Evolutionary conservation across 768 basidiomycete genomes (phyloP), one percentile per base, ranked within the genome.

Genomic region (Fomitopsis pulvina): DNA sequence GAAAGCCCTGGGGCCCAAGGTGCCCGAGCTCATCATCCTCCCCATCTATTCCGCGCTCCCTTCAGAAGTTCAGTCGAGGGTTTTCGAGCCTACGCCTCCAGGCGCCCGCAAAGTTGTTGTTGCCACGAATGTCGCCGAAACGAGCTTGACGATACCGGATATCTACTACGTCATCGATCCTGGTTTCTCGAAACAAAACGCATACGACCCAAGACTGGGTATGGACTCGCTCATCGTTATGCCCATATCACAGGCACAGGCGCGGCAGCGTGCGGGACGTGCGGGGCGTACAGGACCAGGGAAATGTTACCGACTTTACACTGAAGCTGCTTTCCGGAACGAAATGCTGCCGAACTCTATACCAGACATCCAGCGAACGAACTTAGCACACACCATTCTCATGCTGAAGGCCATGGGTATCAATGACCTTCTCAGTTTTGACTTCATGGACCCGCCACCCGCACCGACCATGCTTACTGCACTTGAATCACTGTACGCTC

Each of bases 151-250:
- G 7, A 99, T 98, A 60, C 92, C 93, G 28, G 96, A 94, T 26
- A 96, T 99, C 64, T 98, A 97, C 74, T 99, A 98, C 59, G 95
- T 99, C 58, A 85, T 99, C 54, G 96, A 99, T 63, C 95, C 96
- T 1, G 96, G 96, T 11, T 98, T 99, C 71, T 86, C 92, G 29
- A 99, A 99, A 67, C 96, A 99, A 68, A 98, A 97, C 62, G 95
- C 94, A 1, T 99, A 96, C 64, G 96, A 99, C 63, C 93, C 96
- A 18, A 79, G 91, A 46, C 71, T 98, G 54, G 96, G 94, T 56
- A 98, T 99, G 96, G 96, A 99, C 70, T 97, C 94, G 11, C 78
- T 99, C 48, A 87, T 97, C 46, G 95, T 98, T 27, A 97, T 94
- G 80, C 96, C 96, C 40, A 98, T 98, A 60, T 98, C 95, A 16